Evolutionary conservation across 768 basidiomycete genomes (phyloP).

Genomic region (Imleria badia): DNA sequence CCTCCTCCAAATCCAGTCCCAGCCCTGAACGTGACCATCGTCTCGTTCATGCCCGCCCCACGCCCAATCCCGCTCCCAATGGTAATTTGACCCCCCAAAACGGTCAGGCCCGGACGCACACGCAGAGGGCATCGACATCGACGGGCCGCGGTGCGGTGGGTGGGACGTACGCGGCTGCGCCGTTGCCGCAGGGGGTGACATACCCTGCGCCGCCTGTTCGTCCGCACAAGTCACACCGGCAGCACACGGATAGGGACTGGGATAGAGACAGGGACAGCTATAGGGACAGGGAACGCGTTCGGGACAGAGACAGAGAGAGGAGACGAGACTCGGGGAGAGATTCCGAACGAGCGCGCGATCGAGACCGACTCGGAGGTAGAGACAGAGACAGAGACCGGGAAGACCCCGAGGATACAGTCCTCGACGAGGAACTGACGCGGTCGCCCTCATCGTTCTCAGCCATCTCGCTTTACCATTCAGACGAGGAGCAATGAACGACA

Average conservation of each 20-base stretch:
- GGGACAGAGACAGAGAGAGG: no score
- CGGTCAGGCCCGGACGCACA: slow-evolving; percentile 6
- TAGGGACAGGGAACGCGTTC: no score
- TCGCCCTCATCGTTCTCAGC: slow-evolving; percentile 32
- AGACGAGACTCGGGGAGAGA: not conserved
- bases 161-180: slow-evolving; percentile 23
- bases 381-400: not conserved
- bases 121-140: slow-evolving; percentile 15
- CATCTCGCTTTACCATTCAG: slow-evolving; percentile 33
- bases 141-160: no score
- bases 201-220: slow-evolving; percentile 30
- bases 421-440: slow-evolving; percentile 11
- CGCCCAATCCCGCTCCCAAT: not conserved
- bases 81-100: not conserved
- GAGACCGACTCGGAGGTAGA: no score
- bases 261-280: not conserved
- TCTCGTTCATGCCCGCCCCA: not conserved
- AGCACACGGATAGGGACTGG: slow-evolving; percentile 2
- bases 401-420: no score
- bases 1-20: not conserved
- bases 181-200: slow-evolving; percentile 25
- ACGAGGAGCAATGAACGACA: no score
- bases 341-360: not conserved
- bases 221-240: slow-evolving; percentile 23
- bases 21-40: slow-evolving; percentile 9